A percentile compares a stretch with the other conserved stretches of the same genome.
phyloP scores from a whole-genome alignment of 148 eudicot genomes.

The Diospyros kaki region DNA sequence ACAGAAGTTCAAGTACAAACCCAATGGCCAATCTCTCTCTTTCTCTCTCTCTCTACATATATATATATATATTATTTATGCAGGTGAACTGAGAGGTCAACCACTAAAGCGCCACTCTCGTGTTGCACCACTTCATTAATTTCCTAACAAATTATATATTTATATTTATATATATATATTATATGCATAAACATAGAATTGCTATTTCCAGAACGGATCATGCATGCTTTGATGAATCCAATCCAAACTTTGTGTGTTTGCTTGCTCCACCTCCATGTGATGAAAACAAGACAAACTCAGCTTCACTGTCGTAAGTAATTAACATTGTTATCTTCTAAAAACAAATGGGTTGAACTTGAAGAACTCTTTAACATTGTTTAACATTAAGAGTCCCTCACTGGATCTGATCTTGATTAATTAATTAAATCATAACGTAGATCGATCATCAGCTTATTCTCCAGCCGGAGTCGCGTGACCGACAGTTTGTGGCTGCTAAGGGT shows the following conservation, averaged over 20 bases:
- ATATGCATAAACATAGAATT: not conserved
- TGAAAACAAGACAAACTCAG: too few species aligned
- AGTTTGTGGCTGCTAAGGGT: conserved; percentile 12
- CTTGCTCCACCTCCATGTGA: too few species aligned
- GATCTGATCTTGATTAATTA: not conserved
- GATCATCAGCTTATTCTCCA: not conserved
- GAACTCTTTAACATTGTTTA: too few species aligned
- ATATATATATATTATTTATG: too few species aligned
- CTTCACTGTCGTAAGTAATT: too few species aligned
- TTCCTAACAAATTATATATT: not conserved
- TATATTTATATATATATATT: not conserved
- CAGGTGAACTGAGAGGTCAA: too few species aligned
- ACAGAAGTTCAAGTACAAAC: too few species aligned
- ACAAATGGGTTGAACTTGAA: too few species aligned
- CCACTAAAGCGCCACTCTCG: conserved; percentile 11
- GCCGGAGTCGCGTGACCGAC: conserved; percentile 20
- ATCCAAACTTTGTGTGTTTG: too few species aligned
- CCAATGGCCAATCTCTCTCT: too few species aligned
- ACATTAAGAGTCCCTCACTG: not conserved
- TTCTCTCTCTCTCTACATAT: too few species aligned
- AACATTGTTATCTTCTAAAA: too few species aligned
- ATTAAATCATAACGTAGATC: not conserved
- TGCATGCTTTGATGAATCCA: not conserved
- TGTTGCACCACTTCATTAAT: conserved; percentile 14
- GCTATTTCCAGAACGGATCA: not conserved